phyloP scores from a whole-genome alignment of 2,329 filamentous ascomycete genomes.

The Fusarium proliferatum region DNA sequence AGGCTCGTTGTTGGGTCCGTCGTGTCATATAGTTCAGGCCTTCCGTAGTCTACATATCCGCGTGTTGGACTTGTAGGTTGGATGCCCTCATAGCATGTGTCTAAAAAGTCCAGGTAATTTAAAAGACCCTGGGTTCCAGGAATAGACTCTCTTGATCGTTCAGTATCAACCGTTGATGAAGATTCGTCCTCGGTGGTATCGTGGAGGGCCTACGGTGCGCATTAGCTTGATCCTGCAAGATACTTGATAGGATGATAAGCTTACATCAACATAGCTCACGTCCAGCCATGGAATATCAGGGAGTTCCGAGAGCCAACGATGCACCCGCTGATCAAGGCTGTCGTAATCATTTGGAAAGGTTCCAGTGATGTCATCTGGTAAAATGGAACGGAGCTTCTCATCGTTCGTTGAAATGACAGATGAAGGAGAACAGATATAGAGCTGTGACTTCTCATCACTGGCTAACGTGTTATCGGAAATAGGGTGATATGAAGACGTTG shows the following conservation, averaged over 20 bases:
- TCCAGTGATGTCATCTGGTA: not conserved
- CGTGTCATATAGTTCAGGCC: rapidly evolving
- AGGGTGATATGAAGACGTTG: not conserved
- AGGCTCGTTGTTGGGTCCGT: not conserved
- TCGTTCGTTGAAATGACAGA: rapidly evolving
- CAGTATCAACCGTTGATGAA: not conserved
- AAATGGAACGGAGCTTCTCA: rapidly evolving
- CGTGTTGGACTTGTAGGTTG: not conserved
- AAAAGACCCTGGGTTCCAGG: not conserved
- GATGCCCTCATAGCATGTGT: not conserved
- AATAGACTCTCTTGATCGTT: rapidly evolving
- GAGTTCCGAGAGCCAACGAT: not conserved
- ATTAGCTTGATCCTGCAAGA: not conserved
- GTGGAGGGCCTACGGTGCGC: rapidly evolving
- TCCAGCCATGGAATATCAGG: not conserved
- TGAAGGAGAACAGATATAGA: not conserved
- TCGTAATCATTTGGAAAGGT: rapidly evolving
- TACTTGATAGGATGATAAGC: rapidly evolving
- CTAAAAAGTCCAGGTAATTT: not conserved
- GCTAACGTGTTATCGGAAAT: not conserved
- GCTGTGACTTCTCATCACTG: not conserved
- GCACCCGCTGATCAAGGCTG: not conserved
- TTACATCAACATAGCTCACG: not conserved
- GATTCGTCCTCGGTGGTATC: not conserved
- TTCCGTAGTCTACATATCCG: not conserved